A percentile compares a stretch with the other conserved stretches of the same genome.
Conservation (phyloP, 257 asterid species). For the Haberlea rhodopensis region DNA sequence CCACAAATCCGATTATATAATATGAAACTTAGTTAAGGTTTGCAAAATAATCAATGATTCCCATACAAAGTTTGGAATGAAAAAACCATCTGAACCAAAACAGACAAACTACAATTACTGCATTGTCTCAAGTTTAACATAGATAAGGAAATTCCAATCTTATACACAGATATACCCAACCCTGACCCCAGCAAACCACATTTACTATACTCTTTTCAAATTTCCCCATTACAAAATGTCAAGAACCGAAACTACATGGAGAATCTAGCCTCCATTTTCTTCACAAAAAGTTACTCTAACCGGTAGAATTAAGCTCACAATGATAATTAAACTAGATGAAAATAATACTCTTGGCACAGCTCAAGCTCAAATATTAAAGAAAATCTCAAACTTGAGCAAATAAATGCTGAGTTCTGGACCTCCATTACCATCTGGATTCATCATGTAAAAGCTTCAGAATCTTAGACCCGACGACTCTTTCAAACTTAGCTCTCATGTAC, state of each 20-base stretch:
- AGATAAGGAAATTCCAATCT: slow-evolving; percentile 22
- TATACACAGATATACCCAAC: slow-evolving; percentile 44
- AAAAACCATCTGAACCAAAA: no score
- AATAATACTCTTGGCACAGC: neutral
- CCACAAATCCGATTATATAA: no score
- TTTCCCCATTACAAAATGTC: slow-evolving; percentile 7
- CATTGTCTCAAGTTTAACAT: neutral
- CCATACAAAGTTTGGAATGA: neutral
- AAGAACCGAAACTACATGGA: slow-evolving; percentile 14
- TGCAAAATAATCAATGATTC: no score
- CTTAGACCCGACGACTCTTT: no score
- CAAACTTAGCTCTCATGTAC: no score
- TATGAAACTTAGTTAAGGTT: no score
- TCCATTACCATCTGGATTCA: no score
- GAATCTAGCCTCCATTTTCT: slow-evolving; percentile 14
- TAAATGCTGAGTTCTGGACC: no score
- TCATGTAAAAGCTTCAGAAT: no score
- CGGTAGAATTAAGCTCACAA: neutral
- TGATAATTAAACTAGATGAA: neutral
- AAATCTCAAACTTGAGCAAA: slow-evolving; percentile 43
- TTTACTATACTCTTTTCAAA: slow-evolving; percentile 16
- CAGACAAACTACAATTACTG: neutral
- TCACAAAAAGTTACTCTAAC: slow-evolving; percentile 8
- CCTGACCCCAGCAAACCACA: slow-evolving; percentile 27
- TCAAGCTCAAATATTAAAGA: neutral